Evolutionary conservation across 164 flowering plant genomes (phyloP).

Genomic region (Kingdonia uniflora): DNA sequence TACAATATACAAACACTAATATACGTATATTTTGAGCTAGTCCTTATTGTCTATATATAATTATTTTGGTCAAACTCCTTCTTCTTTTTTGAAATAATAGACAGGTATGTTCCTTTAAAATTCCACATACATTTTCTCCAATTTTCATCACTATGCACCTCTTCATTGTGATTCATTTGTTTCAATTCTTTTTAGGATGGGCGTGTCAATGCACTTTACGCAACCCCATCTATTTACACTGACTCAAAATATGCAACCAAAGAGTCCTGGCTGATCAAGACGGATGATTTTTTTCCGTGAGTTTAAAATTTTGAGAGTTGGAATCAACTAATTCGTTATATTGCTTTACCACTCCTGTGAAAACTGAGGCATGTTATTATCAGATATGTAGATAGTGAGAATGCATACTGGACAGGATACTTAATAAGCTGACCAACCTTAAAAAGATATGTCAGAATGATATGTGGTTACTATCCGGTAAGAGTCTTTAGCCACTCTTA

Average conservation of each 20-base stretch:
- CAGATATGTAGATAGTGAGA: conserved; percentile 83
- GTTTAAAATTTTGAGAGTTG: conserved; percentile 20
- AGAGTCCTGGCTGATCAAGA: conserved; percentile 78
- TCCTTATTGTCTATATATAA: no score
- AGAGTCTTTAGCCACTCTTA: not conserved
- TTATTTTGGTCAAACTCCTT: no score
- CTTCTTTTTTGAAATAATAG: no score
- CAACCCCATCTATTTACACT: conserved; percentile 86
- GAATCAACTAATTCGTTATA: not conserved
- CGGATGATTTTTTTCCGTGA: conserved; percentile 90
- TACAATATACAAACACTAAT: no score
- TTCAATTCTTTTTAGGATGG: conserved; percentile 75
- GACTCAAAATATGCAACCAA: conserved; percentile 75
- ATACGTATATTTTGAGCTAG: no score
- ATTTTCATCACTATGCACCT: not conserved
- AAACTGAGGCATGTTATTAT: conserved; percentile 4
- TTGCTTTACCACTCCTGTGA: conserved; percentile 1
- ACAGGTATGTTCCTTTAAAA: no score
- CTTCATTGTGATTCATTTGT: not conserved
- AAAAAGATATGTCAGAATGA: conserved; percentile 69
- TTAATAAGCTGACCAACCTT: conserved; percentile 83
- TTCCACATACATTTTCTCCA: no score
- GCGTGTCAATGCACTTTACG: conserved; percentile 89
- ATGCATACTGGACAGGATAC: conserved; percentile 98
- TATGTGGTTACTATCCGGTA: conserved; percentile 94